phyloP scores from a whole-genome alignment of 1,284 basidiomycete species.

The Apiotrichum gamsii region DNA sequence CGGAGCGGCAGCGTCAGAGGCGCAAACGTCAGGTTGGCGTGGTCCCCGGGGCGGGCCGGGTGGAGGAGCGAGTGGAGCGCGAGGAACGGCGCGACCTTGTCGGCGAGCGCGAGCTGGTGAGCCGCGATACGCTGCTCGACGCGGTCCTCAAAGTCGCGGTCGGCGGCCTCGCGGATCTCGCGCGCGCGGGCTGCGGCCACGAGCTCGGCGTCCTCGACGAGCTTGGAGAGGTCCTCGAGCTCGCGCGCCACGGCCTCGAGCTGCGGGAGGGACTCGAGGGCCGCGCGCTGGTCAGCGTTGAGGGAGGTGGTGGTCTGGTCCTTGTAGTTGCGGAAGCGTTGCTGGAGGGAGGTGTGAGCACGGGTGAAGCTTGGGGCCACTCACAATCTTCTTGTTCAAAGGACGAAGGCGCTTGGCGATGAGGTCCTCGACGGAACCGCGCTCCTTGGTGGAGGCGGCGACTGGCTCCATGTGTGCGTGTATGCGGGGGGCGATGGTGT shows the following conservation, averaged over 20 bases:
- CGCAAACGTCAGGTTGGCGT: constrained; percentile 45
- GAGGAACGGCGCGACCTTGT: constrained; percentile 59
- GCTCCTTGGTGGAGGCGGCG: constrained; percentile 9
- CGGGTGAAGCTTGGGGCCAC: constrained; percentile 32
- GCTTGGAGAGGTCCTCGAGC: constrained; percentile 70
- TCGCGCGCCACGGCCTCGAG: constrained; percentile 72
- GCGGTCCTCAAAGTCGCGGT: constrained; percentile 7
- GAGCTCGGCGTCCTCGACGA: constrained; percentile 53
- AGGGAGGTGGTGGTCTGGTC: constrained; percentile 61
- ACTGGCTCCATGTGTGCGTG: constrained; percentile 2
- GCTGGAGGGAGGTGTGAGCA: constrained; percentile 48
- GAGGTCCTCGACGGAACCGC: constrained; percentile 64
- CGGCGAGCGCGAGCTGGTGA: constrained; percentile 45
- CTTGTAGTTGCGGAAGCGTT: constrained; percentile 64
- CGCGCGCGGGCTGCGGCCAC: constrained; percentile 23
- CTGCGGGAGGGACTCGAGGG: constrained; percentile 61
- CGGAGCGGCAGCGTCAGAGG: constrained; percentile 38
- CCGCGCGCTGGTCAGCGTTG: constrained; percentile 74
- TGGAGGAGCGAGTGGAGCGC: constrained; percentile 58
- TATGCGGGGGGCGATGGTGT: too few relatives aligned
- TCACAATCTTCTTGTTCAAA: constrained; percentile 74
- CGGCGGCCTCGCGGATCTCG: constrained; percentile 23
- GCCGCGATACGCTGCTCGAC: constrained; percentile 6
- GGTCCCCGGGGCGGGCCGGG: constrained; percentile 36
- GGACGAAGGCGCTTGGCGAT: constrained; percentile 67